Evolutionary conservation across 148 eudicot species (phyloP), one percentile per base, ranked within the genome.

Genomic region (Vaccinium vitisidaea): DNA sequence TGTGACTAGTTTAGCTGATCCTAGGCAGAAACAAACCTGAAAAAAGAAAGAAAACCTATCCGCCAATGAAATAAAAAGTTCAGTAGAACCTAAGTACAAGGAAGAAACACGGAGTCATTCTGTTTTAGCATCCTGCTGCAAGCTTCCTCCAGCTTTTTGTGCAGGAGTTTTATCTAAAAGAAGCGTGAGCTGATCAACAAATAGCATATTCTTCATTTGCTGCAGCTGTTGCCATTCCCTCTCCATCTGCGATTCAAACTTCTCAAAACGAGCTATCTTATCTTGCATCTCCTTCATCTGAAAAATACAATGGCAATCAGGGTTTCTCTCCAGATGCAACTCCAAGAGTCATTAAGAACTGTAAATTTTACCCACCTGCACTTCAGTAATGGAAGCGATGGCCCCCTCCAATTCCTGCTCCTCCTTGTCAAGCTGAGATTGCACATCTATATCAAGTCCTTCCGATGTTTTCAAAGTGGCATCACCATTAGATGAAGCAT

Each of bases 181-280:
- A 84, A 97, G 90, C 54, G 90, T 87, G 80, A 95, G 90, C 88
- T 93, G 93, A 89, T 97, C 99, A 56, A 90, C 89, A 89, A 92
- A 95, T 43, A 94, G 93, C 84, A 86, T 88, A 83, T 91, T 89
- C 88, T 91, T 91, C 89, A 95, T 89, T 87, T 94, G 94, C 82
- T 90, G 90, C 84, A 92, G 84, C 84, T 92, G 94, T 71, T 90
- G 89, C 88, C 95, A 84, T 85, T 93, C 95, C 79, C 79, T 90
- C 82, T 97, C 99, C 94, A 92, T 87, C 85, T 91, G 92, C 81
- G 87, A 84, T 27, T 94, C 96, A 86, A 88, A 86, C 82, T 90
- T 92, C 86, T 93, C 95, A 73, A 87, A 94, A 30, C 76, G 87
- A 48, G 61, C 75, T 50, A 95, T 88, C 91, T 92, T 93, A 73